Evolutionary conservation across 192 early-diverging fungal genomes (phyloP), one percentile per base, ranked within the genome.

Genomic region (Haplosporangium gracile): DNA sequence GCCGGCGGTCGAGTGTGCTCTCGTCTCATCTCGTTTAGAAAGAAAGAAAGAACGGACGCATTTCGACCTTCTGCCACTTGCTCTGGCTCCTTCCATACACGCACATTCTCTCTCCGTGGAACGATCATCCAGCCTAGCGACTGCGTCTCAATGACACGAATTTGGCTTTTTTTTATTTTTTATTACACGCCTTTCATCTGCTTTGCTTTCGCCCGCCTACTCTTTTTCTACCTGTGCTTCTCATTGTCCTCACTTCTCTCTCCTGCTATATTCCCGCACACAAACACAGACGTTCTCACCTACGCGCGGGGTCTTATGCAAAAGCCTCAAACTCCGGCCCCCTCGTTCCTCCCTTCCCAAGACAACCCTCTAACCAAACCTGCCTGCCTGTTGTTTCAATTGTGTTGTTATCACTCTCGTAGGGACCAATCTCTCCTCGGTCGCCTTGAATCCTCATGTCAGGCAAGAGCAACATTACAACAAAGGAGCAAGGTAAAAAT

Each of bases 401-500:
- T n/a, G 18, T 38, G 42, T 16, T 45, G 18, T 68, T 76, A 20
- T 68, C 39, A n/a, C n/a, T 63, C 39, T 68, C 16, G 1, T 76
- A 82, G 70, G 75, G 74, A 76, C 80, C 71, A 69, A 53, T 74
- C 43, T 39, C 70, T 77, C 26, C 71, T 68, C 76, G 42, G 76
- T 20, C 57, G 76, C 72, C 78, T 75, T 85, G 83, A 79, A 85
- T 80, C 80, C 69, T 70, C 57, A 85, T 85, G 83, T 85, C 83
- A 22, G 83, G 83, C 78, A 85, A 79, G 78, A 85, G 74, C 79
- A 85, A 80, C 68, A 65, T 32, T 65, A 78, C 75, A 51, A 80
- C 83, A 65, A 85, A 85, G 83, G 83, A 85, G n/a, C 78, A 79
- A 85, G 83, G 83, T 85, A 80, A 75, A 18, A 18, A 38, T 16